A percentile compares a stretch with the other conserved stretches of the same genome.
phyloP scores from a whole-genome alignment of 2,329 filamentous ascomycete species.

The Alternaria gansuensis region DNA sequence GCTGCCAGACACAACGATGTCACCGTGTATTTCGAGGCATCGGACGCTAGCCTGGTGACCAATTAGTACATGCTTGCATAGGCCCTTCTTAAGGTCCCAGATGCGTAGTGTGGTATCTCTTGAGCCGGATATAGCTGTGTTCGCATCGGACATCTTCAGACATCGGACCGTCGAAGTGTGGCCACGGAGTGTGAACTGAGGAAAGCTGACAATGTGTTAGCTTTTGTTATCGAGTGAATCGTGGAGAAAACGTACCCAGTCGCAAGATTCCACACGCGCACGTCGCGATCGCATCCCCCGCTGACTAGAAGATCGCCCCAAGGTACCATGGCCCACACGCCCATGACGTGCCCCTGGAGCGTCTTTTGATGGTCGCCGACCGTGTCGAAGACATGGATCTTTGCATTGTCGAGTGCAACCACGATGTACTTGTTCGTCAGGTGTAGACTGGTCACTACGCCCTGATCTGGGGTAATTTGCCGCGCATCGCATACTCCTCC shows the following conservation, averaged over 20 bases:
- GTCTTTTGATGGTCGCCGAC: conserved; percentile 88
- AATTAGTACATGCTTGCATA: conserved; percentile 89
- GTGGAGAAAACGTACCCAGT: conserved; percentile 72
- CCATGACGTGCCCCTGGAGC: conserved; percentile 96
- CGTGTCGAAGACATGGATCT: conserved; percentile 97
- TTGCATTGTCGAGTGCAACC: conserved; percentile 95
- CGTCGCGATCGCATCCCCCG: conserved; percentile 94
- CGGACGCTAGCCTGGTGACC: conserved; percentile 95
- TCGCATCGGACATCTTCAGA: conserved; percentile 94
- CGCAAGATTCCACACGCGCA: conserved; percentile 94
- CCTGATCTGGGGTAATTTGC: conserved; percentile 95
- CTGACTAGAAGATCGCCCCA: conserved; percentile 96
- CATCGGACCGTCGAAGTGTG: conserved; percentile 97
- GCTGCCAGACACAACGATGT: conserved; percentile 96
- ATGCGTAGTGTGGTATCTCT: conserved; percentile 93
- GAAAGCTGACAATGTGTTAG: conserved; percentile 35
- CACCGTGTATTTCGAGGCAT: conserved; percentile 94
- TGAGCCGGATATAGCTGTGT: conserved; percentile 95
- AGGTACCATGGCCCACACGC: conserved; percentile 99
- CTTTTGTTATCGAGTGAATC: background rate
- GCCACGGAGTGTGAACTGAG: conserved; percentile 74
- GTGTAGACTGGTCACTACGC: conserved; percentile 94
- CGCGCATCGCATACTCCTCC: conserved; percentile 84
- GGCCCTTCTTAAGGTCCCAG: conserved; percentile 89
- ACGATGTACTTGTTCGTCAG: conserved; percentile 96